These are phyloP conservation scores for Prunus mume DNA, from an alignment of 306 rosid species.

Conservation along the genomic window DNA sequence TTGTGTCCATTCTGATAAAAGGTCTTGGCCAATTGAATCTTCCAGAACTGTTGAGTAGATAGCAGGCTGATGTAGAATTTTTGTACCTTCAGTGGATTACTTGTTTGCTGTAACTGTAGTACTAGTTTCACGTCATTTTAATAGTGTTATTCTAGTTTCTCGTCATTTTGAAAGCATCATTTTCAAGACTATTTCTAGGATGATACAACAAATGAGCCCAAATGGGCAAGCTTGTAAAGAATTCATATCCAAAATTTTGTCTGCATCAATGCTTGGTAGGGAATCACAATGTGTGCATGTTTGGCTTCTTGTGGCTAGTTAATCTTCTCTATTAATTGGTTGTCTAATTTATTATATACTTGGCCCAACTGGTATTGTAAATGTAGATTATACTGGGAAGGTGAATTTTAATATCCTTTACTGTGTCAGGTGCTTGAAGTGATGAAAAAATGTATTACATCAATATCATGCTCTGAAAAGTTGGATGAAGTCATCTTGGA, in stretches of 20 bases:
- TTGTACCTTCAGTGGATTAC: background rate
- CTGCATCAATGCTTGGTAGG: background rate
- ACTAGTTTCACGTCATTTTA: background rate
- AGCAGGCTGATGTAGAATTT: background rate
- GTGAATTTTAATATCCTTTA: constrained; percentile 7
- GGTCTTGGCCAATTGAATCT: background rate
- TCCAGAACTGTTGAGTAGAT: background rate
- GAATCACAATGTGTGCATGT: background rate
- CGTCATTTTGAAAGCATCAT: background rate
- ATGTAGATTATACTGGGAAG: background rate
- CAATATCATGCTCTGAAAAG: constrained; percentile 47
- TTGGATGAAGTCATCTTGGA: constrained; percentile 56
- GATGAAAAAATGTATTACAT: constrained; percentile 63
- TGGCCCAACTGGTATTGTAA: background rate
- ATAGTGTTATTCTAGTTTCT: background rate
- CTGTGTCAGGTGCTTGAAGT: constrained; percentile 78
- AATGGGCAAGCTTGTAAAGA: background rate
- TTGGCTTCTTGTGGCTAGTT: background rate
- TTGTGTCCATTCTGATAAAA: too few relatives aligned
- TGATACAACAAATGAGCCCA: background rate
- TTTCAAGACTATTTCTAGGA: background rate
- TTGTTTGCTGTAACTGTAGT: background rate
- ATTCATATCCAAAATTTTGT: background rate
- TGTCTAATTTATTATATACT: background rate
- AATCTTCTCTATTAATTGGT: background rate